Evolutionary conservation across 306 rosid genomes (phyloP).

Genomic region (Fragaria nilgerrensis): DNA sequence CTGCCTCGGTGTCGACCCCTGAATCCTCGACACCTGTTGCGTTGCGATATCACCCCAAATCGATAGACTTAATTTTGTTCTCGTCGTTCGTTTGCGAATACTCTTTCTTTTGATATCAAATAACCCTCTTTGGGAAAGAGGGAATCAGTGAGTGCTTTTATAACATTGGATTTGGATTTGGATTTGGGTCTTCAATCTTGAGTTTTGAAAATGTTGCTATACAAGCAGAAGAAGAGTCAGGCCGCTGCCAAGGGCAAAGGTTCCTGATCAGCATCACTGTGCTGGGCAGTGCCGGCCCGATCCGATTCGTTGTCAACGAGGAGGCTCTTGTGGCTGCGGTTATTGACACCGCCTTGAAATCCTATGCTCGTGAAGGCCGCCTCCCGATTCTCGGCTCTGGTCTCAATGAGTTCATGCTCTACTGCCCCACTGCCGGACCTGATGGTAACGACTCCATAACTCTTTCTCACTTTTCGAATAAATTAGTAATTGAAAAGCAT

Average conservation of each 20-base stretch:
- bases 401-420: slow-evolving; percentile 53
- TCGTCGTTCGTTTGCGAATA: neutral
- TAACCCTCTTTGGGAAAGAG: neutral
- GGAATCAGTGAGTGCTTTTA: neutral
- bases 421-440: slow-evolving; percentile 62
- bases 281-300: slow-evolving; percentile 91
- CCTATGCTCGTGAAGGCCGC: slow-evolving; percentile 94
- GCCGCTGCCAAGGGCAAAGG: slow-evolving; percentile 50
- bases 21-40: neutral
- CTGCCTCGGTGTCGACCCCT: slow-evolving; percentile 95
- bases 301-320: slow-evolving; percentile 79
- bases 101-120: neutral
- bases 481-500: too few species aligned
- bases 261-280: slow-evolving; percentile 77
- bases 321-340: slow-evolving; percentile 68
- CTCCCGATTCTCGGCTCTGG: slow-evolving; percentile 72
- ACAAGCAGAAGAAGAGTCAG: slow-evolving; percentile 81
- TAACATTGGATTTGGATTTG: too few species aligned
- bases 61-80: too few species aligned
- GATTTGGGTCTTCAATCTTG: too few species aligned
- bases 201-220: slow-evolving; percentile 52
- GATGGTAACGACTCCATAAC: slow-evolving; percentile 48
- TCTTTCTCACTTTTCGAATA: neutral
- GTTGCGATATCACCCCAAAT: too few species aligned
- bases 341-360: slow-evolving; percentile 74